A percentile compares a stretch with the other conserved stretches of the same genome.
Conservation (phyloP, 2,329 filamentous ascomycete species). For the Epichloe aotearoae region DNA sequence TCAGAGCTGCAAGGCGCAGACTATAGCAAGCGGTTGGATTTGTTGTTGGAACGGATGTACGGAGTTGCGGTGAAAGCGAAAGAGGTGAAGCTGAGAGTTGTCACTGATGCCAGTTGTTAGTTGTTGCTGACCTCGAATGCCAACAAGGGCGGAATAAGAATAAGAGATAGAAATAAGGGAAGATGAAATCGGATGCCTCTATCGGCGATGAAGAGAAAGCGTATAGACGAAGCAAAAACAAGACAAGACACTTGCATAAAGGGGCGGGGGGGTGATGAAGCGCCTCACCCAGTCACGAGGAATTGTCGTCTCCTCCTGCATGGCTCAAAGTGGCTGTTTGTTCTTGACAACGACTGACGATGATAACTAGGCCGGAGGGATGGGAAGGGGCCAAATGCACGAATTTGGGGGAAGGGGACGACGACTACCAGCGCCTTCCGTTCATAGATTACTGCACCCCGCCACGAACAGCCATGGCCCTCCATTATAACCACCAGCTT, state of each 20-base stretch:
- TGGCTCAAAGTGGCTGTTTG: not conserved
- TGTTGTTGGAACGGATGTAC: constrained; percentile 3
- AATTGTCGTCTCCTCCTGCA: not conserved
- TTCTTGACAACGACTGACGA: not conserved
- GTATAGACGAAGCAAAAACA: not conserved
- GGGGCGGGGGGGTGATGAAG: not conserved
- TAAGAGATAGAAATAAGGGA: not conserved
- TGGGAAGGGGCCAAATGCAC: not conserved
- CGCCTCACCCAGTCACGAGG: not conserved
- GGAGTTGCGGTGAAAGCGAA: constrained; percentile 1
- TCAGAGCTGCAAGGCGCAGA: constrained; percentile 9
- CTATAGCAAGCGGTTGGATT: constrained; percentile 2
- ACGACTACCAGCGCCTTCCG: constrained; percentile 3
- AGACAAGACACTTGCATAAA: not conserved
- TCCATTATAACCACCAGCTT: too few species aligned
- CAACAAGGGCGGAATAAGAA: not conserved
- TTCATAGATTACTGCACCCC: not conserved
- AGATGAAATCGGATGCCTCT: not conserved
- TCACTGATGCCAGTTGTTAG: not conserved
- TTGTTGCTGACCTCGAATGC: not conserved
- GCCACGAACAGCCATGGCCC: not conserved
- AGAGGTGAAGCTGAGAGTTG: not conserved
- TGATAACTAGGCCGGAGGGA: not conserved
- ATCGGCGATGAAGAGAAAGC: constrained; percentile 1
- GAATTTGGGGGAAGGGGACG: not conserved